phyloP scores from a whole-genome alignment of 202 grass and related monocot genomes.

The Saccharum hybrid region DNA sequence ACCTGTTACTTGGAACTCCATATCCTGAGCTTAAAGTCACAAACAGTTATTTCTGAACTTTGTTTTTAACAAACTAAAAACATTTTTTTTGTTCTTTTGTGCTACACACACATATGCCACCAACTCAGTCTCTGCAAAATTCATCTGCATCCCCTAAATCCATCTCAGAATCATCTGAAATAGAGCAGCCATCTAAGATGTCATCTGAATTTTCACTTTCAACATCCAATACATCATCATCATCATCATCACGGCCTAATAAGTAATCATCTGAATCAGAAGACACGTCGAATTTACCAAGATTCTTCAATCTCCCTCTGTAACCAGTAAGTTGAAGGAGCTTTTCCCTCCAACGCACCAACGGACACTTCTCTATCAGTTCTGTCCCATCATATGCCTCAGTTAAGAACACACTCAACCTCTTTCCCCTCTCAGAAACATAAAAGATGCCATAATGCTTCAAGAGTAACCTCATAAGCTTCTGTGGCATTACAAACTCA shows the following conservation, averaged over 20 bases:
- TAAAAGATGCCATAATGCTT: constrained; percentile 93
- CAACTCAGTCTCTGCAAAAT: constrained; percentile 50
- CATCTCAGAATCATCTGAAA: constrained; percentile 72
- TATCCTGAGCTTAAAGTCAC: background rate
- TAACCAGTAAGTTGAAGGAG: constrained; percentile 71
- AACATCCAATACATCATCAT: constrained; percentile 41
- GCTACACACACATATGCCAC: background rate
- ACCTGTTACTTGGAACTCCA: background rate
- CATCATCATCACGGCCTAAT: constrained; percentile 31
- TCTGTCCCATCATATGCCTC: constrained; percentile 79
- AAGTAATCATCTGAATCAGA: constrained; percentile 56
- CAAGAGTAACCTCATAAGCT: constrained; percentile 81
- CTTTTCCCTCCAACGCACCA: constrained; percentile 82
- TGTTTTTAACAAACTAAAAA: constrained; percentile 8
- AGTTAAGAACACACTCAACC: constrained; percentile 71
- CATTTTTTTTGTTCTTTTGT: background rate
- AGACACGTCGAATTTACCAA: constrained; percentile 35
- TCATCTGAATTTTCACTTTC: constrained; percentile 46
- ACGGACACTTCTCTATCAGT: constrained; percentile 63
- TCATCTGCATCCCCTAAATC: constrained; percentile 53
- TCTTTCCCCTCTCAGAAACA: constrained; percentile 77
- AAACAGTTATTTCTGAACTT: background rate
- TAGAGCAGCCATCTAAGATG: constrained; percentile 42
- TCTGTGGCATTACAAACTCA: constrained; percentile 93
- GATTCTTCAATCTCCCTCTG: constrained; percentile 69